Base-by-base conservation (phyloP, 805 yeast genomes). In the Novakomyces olei region DNA sequence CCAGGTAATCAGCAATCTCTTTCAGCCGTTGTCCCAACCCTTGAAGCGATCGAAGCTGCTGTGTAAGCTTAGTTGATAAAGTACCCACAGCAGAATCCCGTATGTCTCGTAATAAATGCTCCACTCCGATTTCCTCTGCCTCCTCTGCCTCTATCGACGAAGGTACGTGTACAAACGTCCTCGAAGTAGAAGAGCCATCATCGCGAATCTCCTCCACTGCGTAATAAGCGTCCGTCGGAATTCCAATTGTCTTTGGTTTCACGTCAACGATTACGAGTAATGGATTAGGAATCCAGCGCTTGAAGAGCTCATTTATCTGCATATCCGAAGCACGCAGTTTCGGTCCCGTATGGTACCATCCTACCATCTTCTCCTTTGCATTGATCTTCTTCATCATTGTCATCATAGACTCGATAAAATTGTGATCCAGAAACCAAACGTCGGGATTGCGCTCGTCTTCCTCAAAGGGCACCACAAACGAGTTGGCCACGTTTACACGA, bases 311-410 rank as follows among this genome's bases (percentile, higher is more conserved):
- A 50, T 85, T 85, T 47, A 88, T 88, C 49, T 76, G 78, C 40
- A 88, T 60, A 50, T 88, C 99, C 10, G 91, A 73, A 1, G 83
- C 66, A 44, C 69, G 72, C 41, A 91, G 65, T 51, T 81, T 81
- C 14, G 96, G 95, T 4, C 98, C 99, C 5, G 93, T 74, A 54
- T 88, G 99, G 51, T 88, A 88, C 99, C 99, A 88, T n/a, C 99
- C 99, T 49, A 88, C 72, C 30, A 88, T 63, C 50, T 71, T 78
- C 53, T 88, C 99, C 56, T 79, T 83, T 14, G 99, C 99, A 57
- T 83, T 91, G 51, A 88, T 83, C 53, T 91, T 88, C 51, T 78
- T 80, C 58, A 81, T 85, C 99, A 88, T 88, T 43, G 81, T 94
- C 41, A 81, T 74, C 99, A 88, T 88, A 34, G 77, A 69, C 49